Percentiles rank a stretch among this genome's conserved stretches.
These are phyloP conservation scores for Russula sp. DNA, from an alignment of 768 basidiomycete genomes.

Conservation along the genomic window DNA sequence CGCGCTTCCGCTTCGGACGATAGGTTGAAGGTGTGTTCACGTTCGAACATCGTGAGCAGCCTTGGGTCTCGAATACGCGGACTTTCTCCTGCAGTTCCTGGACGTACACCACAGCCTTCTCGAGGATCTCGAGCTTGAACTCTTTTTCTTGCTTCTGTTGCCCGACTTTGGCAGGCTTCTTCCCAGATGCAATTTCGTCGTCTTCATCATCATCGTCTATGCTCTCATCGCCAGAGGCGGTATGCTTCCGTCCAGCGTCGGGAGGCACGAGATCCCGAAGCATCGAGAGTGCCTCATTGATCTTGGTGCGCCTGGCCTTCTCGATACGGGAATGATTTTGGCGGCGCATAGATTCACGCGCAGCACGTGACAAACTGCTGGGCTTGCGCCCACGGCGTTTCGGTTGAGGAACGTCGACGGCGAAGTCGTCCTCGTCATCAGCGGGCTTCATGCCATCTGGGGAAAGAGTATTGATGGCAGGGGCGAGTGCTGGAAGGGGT, in stretches of 20 bases:
- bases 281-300: conserved; percentile 82
- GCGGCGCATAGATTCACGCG: conserved; percentile 82
- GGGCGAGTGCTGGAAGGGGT: conserved; percentile 25
- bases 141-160: conserved; percentile 22
- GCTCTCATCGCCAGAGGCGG: conserved; percentile 32
- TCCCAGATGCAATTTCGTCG: conserved; percentile 13
- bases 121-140: conserved; percentile 25
- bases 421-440: conserved; percentile 26
- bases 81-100: conserved; percentile 25
- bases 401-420: conserved; percentile 31
- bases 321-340: conserved; percentile 95
- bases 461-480: conserved; percentile 3
- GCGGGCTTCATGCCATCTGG: conserved; percentile 15
- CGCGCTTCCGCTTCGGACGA: conserved; percentile 16
- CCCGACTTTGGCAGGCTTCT: conserved; percentile 12
- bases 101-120: conserved; percentile 22
- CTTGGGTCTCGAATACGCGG: conserved; percentile 18
- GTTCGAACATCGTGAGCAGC: conserved; percentile 9
- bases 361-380: conserved; percentile 63
- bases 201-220: conserved; percentile 33
- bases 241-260: conserved; percentile 34
- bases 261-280: conserved; percentile 71
- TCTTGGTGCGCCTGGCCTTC: conserved; percentile 89
- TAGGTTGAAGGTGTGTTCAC: neutral
- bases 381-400: conserved; percentile 72